phyloP scores from a whole-genome alignment of 805 yeast species.

The Pichia pseudocactophila region DNA sequence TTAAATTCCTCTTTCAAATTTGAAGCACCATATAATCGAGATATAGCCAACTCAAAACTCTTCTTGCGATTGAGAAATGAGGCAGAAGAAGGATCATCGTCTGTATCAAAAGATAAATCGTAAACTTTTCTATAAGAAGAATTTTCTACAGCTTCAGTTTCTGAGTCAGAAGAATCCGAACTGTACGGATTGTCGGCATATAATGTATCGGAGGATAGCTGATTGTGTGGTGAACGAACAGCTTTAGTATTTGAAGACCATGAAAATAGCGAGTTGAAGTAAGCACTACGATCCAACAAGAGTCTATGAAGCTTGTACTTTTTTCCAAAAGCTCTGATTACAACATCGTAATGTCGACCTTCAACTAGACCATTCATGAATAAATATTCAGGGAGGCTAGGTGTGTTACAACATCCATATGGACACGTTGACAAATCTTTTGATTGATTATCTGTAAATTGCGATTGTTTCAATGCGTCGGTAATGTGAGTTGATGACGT shows the following conservation, averaged over 20 bases:
- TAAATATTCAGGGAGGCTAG: constrained; percentile 5
- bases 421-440: constrained; percentile 2
- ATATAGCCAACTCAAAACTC: constrained; percentile 41
- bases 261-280: constrained; percentile 37
- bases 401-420: constrained; percentile 8
- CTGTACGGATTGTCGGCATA: too few relatives aligned
- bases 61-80: constrained; percentile 17
- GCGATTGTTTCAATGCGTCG: neutral
- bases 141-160: constrained; percentile 2
- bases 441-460: neutral
- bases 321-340: constrained; percentile 37
- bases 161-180: neutral
- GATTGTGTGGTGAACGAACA: neutral
- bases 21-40: constrained; percentile 37
- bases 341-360: constrained; percentile 42
- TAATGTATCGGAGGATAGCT: too few relatives aligned
- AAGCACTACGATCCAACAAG: constrained; percentile 37
- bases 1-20: constrained; percentile 27
- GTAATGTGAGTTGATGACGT: neutral
- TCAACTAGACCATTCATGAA: constrained; percentile 30
- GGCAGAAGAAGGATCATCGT: constrained; percentile 31
- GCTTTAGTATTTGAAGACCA: constrained; percentile 29
- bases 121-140: constrained; percentile 10
- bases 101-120: constrained; percentile 31
- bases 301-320: constrained; percentile 39